Percentiles rank a stretch among this genome's conserved stretches.
phyloP scores from a whole-genome alignment of 257 asterid genomes.

The Penstemon newberryi region DNA sequence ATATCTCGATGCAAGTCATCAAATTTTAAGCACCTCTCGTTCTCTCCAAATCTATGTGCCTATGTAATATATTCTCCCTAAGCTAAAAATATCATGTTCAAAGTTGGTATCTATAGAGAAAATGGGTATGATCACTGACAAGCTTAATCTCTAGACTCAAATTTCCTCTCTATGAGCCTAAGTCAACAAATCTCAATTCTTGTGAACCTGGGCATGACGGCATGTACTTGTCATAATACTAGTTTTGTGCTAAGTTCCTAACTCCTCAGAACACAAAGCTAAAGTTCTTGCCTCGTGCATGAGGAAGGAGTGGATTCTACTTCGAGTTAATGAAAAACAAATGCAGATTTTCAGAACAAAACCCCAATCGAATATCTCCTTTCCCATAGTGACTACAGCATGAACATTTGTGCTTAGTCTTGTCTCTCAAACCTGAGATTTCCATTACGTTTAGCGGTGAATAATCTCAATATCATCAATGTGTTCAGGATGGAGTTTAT shows the following conservation, averaged over 20 bases:
- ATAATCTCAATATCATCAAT: slow-evolving; percentile 2
- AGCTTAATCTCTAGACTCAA: not conserved
- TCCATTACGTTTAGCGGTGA: not conserved
- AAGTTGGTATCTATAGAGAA: not conserved
- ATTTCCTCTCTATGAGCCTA: not conserved
- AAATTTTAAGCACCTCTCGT: not conserved
- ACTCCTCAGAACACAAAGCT: slow-evolving; percentile 9
- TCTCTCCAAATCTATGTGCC: no score
- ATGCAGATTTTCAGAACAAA: slow-evolving; percentile 1
- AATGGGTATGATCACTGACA: not conserved
- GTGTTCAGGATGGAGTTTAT: not conserved
- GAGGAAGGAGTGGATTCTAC: slow-evolving; percentile 2
- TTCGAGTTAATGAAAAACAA: slow-evolving; percentile 1
- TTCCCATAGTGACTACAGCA: not conserved
- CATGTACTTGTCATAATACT: not conserved
- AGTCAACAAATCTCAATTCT: not conserved
- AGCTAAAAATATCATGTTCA: no score
- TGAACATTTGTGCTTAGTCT: not conserved
- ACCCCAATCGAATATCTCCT: not conserved
- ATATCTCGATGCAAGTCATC: not conserved
- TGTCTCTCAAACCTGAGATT: slow-evolving; percentile 12
- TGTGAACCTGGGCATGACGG: not conserved
- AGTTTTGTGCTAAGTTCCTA: not conserved
- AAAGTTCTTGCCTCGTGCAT: not conserved
- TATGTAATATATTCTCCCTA: no score